Conservation (phyloP, 352 stramenopile species). For the Globisporangium middletonii region DNA sequence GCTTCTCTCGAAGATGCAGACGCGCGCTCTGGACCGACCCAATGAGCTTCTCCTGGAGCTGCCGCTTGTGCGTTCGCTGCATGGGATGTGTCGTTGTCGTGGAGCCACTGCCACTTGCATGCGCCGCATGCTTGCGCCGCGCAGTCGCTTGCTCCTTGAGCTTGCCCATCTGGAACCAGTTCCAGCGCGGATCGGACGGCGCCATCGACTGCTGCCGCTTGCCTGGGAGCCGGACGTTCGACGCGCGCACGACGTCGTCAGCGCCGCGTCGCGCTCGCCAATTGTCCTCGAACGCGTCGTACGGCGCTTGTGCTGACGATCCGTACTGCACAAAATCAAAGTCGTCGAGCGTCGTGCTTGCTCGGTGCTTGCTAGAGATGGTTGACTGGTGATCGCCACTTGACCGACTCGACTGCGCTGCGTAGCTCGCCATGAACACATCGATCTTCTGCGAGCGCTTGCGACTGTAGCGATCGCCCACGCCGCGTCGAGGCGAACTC, state of each 20-base stretch:
- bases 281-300: neutral
- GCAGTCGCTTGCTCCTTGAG: conserved; percentile 18
- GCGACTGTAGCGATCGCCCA: neutral
- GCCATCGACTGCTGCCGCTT: conserved; percentile 22
- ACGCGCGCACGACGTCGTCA: conserved; percentile 3
- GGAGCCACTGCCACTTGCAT: neutral
- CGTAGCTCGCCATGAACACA: conserved; percentile 11
- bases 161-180: conserved; percentile 36
- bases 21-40: conserved; percentile 39
- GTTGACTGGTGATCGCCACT: neutral
- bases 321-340: conserved; percentile 22
- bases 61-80: neutral
- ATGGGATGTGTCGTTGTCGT: neutral
- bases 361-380: neutral
- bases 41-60: conserved; percentile 17
- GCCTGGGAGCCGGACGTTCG: conserved; percentile 33
- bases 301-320: conserved; percentile 1
- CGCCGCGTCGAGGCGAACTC: neutral
- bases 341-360: conserved; percentile 31
- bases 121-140: neutral
- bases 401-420: conserved; percentile 3
- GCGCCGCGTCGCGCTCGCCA: neutral
- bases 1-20: conserved; percentile 48
- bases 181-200: conserved; percentile 36
- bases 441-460: conserved; percentile 6